Percentiles rank a stretch among this genome's conserved stretches.
Evolutionary conservation across 306 rosid species (phyloP).

Genomic region (Cicer pinnatifidum): DNA sequence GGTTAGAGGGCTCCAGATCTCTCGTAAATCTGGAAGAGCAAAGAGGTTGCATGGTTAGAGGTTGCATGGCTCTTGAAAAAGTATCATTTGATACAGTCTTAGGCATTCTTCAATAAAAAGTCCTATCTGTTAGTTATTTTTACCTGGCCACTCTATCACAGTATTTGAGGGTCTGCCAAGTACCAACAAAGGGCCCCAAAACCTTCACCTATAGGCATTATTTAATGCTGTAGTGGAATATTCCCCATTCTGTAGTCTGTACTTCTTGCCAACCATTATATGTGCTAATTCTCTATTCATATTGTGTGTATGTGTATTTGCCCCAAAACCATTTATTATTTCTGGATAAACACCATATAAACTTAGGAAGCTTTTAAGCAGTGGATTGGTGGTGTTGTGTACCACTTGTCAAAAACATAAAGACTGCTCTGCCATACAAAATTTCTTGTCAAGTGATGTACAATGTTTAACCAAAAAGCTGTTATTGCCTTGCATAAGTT

Average conservation of each 20-base stretch:
- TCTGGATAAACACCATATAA: neutral
- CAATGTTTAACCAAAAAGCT: slow-evolving; percentile 19
- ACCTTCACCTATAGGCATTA: neutral
- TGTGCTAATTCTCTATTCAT: neutral
- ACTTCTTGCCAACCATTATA: neutral
- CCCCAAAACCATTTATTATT: neutral
- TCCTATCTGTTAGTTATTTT: neutral
- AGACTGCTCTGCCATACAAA: slow-evolving; percentile 2
- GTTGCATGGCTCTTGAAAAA: slow-evolving; percentile 1
- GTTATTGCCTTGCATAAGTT: slow-evolving; percentile 23
- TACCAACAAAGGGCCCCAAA: neutral
- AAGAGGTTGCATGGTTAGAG: neutral
- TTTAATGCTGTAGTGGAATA: slow-evolving; percentile 4
- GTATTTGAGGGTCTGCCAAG: slow-evolving; percentile 7
- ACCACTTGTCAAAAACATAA: neutral
- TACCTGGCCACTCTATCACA: neutral
- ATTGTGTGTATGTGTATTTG: neutral
- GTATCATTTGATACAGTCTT: neutral
- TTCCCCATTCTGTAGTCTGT: neutral
- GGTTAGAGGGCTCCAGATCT: neutral
- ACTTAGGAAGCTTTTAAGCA: neutral
- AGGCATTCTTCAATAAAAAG: neutral
- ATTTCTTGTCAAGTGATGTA: neutral
- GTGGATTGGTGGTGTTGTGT: neutral
- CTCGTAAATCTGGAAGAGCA: neutral